These are phyloP conservation scores for Omphalea diandra DNA, from an alignment of 441 rosid species.

Conservation along the genomic window DNA sequence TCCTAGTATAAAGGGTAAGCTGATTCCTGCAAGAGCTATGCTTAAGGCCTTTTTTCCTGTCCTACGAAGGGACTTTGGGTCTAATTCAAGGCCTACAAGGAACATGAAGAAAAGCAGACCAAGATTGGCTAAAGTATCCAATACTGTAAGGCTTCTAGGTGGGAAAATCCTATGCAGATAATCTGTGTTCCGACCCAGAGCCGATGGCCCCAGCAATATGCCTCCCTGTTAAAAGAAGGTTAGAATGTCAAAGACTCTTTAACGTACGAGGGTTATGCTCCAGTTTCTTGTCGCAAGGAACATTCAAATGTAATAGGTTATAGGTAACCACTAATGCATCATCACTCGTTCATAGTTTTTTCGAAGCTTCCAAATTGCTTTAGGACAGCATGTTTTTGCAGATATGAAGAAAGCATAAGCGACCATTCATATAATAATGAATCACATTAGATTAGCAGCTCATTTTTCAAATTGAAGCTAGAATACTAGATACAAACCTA, in stretches of 20 bases:
- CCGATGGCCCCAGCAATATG: constrained; percentile 81
- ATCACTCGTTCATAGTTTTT: neutral
- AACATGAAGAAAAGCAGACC: constrained; percentile 88
- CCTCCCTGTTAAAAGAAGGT: constrained; percentile 53
- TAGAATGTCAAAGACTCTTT: too few relatives aligned
- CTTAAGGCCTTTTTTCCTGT: constrained; percentile 71
- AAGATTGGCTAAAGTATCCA: constrained; percentile 73
- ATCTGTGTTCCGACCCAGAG: constrained; percentile 50
- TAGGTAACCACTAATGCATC: neutral
- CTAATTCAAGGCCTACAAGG: constrained; percentile 83
- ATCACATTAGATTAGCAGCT: too few relatives aligned
- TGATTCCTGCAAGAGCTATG: constrained; percentile 74
- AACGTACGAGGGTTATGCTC: neutral
- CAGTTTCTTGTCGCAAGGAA: neutral
- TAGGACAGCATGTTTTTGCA: too few relatives aligned
- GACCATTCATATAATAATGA: too few relatives aligned
- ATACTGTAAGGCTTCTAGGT: constrained; percentile 54
- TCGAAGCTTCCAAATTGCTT: neutral
- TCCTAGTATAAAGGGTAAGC: constrained; percentile 75
- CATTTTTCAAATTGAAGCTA: neutral
- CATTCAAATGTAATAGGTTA: too few relatives aligned
- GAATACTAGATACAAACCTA: neutral
- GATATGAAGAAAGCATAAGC: neutral
- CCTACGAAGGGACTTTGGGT: constrained; percentile 51
- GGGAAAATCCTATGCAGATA: constrained; percentile 63